Evolutionary conservation across 164 flowering plant species (phyloP).

Genomic region (Nelumbo lutea): DNA sequence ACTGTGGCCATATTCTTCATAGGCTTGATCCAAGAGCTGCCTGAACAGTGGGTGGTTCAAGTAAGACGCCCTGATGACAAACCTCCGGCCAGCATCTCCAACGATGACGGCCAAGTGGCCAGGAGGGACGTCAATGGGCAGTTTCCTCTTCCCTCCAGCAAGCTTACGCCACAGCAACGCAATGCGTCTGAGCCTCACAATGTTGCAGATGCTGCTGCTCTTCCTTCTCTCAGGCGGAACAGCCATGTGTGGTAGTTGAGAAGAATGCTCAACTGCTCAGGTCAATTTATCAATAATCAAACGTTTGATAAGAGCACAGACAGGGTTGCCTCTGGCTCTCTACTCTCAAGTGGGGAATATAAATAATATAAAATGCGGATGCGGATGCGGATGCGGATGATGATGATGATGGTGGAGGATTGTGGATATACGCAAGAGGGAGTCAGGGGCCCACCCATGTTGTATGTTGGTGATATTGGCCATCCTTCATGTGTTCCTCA

Average conservation of each 20-base stretch:
- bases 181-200: conserved; percentile 13
- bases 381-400: too few species aligned
- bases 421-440: too few species aligned
- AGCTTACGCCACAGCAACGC: conserved; percentile 13
- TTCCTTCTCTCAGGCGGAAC: neutral
- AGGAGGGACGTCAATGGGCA: conserved; percentile 25
- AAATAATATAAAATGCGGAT: too few species aligned
- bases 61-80: conserved; percentile 21
- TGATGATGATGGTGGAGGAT: too few species aligned
- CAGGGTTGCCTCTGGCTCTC: too few species aligned
- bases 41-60: conserved; percentile 24
- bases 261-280: too few species aligned
- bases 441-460: too few species aligned
- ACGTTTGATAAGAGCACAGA: neutral
- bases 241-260: conserved; percentile 5
- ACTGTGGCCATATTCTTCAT: conserved; percentile 20
- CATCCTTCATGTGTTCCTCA: too few species aligned
- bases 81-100: conserved; percentile 20
- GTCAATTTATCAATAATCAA: too few species aligned
- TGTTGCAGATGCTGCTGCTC: conserved; percentile 14
- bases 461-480: too few species aligned
- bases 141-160: conserved; percentile 11
- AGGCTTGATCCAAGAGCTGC: conserved; percentile 20
- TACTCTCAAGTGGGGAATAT: too few species aligned
- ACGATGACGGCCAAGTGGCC: conserved; percentile 25